Base-by-base conservation (phyloP, 306 rosid species). In the Urtica urens region DNA sequence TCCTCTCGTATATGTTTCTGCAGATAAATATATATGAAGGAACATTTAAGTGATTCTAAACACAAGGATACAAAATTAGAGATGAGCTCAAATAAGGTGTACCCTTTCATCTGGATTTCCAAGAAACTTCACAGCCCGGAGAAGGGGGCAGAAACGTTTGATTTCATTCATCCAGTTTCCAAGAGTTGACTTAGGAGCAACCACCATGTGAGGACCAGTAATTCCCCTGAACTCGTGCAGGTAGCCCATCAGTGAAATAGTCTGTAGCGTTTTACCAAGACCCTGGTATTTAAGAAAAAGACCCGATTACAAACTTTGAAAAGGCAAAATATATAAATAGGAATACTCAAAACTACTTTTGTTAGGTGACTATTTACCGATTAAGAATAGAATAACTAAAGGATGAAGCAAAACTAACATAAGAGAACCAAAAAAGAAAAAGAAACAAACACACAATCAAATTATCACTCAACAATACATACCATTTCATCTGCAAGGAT, bases 151-250 rank as follows among this genome's bases (percentile, higher is more conserved):
- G 68, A 85, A 90, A 50, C 99, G 95, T 7, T 80, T 73, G 67
- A 90, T 90, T 64, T 90, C 99, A 71, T 90, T 90, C 99, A 90
- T 90, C 99, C 99, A 90, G 60, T 90, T 81, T 63, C 95, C 95
- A 28, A 90, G 94, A 23, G 99, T 90, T 53, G 99, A 90, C 77
- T 90, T 90, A 64, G 99, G 99, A 31, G 99, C 99, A 72, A 90
- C 95, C 44, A 90, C 99, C 99, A 90, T 90, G 73, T 85, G 99
- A 57, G 99, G 99, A 10, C 99, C 94, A 10, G 59, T 77, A 38
- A 90, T 82, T 56, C 95, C 95, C 65, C 94, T 82, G 64, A 81
- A 90, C 76, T 90, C 99, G 15, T 90, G 87, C 60, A 90, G 72
- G 65, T 90, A 90, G 34, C 94, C 99, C 72, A 90, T 22, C 68